phyloP scores from a whole-genome alignment of 345 rosid genomes.

The Melaleuca quinquenervia region DNA sequence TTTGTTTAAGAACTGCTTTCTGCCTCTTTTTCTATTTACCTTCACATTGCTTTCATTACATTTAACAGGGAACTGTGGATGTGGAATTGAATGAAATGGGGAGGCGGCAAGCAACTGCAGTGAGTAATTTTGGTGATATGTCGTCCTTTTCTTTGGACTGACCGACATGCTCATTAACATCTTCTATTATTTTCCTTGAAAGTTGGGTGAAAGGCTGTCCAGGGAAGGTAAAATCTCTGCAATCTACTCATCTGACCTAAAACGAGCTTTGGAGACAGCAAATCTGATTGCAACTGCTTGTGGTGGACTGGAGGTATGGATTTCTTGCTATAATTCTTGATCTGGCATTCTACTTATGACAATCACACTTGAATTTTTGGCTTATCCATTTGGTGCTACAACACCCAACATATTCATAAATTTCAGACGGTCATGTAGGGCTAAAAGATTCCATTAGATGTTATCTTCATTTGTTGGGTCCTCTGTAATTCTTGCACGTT shows the following conservation, averaged over 20 bases:
- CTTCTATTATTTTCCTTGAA: background rate
- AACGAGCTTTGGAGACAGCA: slow-evolving; percentile 77
- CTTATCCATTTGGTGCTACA: background rate
- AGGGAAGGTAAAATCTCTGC: slow-evolving; percentile 47
- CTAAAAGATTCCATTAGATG: background rate
- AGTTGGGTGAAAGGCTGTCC: slow-evolving; percentile 66
- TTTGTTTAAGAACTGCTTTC: background rate
- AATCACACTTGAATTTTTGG: background rate
- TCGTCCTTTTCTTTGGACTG: background rate
- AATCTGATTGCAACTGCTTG: slow-evolving; percentile 55
- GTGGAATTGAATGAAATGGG: slow-evolving; percentile 74
- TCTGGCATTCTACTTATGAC: background rate
- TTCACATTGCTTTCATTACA: background rate
- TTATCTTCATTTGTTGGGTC: background rate
- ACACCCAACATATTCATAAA: background rate
- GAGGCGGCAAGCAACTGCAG: slow-evolving; percentile 57
- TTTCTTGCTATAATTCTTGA: background rate
- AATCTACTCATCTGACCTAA: slow-evolving; percentile 77
- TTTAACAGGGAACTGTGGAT: slow-evolving; percentile 66
- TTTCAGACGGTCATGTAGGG: background rate
- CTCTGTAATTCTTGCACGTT: background rate
- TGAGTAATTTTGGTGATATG: slow-evolving; percentile 11
- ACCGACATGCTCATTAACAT: background rate
- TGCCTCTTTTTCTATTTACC: background rate
- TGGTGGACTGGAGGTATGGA: slow-evolving; percentile 46